Conservation (phyloP, 2,329 filamentous ascomycete species). For the Chaetomium sp. region DNA sequence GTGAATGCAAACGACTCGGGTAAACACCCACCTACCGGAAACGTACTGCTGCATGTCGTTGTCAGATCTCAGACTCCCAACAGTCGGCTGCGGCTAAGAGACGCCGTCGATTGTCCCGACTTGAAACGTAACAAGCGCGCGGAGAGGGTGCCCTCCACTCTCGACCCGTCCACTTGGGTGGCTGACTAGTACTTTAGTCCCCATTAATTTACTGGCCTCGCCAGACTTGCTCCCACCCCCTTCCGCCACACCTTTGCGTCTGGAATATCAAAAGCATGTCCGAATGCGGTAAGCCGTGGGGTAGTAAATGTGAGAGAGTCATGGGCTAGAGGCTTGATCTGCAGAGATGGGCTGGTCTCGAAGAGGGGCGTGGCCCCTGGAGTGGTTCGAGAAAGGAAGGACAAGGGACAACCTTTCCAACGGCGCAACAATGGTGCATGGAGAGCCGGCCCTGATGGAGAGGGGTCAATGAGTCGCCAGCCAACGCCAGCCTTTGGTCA, state of each 20-base stretch:
- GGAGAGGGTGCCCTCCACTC: conserved; percentile 4
- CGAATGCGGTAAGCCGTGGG: conserved; percentile 32
- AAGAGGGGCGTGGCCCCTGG: conserved; percentile 10
- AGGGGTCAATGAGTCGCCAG: conserved; percentile 20
- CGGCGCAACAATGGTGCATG: conserved; percentile 31
- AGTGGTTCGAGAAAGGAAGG: conserved; percentile 22
- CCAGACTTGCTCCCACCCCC: background rate
- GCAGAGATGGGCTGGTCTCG: conserved; percentile 7
- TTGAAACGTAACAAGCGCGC: conserved; percentile 38
- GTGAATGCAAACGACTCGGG: conserved; percentile 12
- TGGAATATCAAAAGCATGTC: conserved; percentile 19
- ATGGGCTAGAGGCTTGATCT: conserved; percentile 6
- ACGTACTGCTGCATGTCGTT: conserved; percentile 25
- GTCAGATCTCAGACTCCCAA: conserved; percentile 24
- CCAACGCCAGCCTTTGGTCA: conserved; percentile 32
- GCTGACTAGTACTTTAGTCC: conserved; percentile 15
- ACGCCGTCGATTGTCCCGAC: conserved; percentile 30
- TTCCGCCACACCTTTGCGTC: conserved; percentile 23
- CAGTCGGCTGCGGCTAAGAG: conserved; percentile 30
- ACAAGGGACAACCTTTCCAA: conserved; percentile 26
- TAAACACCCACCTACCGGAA: conserved; percentile 10
- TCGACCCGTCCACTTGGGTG: conserved; percentile 23
- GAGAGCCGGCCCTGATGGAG: conserved; percentile 14
- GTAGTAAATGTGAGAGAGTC: conserved; percentile 11
- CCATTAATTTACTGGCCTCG: background rate